These are phyloP conservation scores for Monosporascus ibericus DNA, from an alignment of 2,329 filamentous ascomycete species.

Conservation along the genomic window DNA sequence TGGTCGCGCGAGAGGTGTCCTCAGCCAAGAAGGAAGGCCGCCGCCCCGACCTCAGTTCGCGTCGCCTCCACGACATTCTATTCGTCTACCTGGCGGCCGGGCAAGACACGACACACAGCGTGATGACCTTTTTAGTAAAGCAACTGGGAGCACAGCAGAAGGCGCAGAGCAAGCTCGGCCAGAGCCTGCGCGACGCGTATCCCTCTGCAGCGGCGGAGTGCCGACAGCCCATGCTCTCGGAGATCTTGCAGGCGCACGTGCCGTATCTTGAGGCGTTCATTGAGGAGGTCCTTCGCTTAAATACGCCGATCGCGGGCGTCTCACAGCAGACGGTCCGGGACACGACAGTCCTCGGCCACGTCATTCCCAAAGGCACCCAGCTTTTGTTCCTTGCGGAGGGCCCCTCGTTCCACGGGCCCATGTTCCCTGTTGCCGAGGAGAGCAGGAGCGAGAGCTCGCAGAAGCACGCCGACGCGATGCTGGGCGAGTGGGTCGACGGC, in stretches of 20 bases:
- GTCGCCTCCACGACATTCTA: constrained; percentile 20
- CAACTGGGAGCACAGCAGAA: constrained; percentile 17
- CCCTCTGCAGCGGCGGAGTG: constrained; percentile 10
- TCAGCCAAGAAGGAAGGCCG: constrained; percentile 21
- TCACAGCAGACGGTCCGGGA: constrained; percentile 20
- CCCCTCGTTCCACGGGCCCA: too few species aligned
- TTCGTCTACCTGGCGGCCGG: constrained; percentile 27
- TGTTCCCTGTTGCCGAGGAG: too few species aligned
- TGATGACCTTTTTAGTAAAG: constrained; percentile 19
- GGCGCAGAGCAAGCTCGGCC: constrained; percentile 22
- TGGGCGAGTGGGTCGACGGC: too few species aligned
- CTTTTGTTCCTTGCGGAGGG: too few species aligned
- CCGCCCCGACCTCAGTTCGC: constrained; percentile 15
- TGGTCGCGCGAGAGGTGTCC: too few species aligned
- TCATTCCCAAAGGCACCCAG: constrained; percentile 21
- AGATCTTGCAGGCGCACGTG: constrained; percentile 15
- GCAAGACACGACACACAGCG: constrained; percentile 22
- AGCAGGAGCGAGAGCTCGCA: too few species aligned
- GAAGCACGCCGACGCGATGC: too few species aligned
- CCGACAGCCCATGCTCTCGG: constrained; percentile 15
- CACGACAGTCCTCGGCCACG: constrained; percentile 18
- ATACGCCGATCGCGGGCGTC: constrained; percentile 15
- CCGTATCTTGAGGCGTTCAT: constrained; percentile 27
- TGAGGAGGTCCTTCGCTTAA: constrained; percentile 25
- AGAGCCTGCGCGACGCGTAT: constrained; percentile 9